phyloP scores from a whole-genome alignment of 108 stramenopile species.

The Pseudonitzschia multiseries region DNA sequence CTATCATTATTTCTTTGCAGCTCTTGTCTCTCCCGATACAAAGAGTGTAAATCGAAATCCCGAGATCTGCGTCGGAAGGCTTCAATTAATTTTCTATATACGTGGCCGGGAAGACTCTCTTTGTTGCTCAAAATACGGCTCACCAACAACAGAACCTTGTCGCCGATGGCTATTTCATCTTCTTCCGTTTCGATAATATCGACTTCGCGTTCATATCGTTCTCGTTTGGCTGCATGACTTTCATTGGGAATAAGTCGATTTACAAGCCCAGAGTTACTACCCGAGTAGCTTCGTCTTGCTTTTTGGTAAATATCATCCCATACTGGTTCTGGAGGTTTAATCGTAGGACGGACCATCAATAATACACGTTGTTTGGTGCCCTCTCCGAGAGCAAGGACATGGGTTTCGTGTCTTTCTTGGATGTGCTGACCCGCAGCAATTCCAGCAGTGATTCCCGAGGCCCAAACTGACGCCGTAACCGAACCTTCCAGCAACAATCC shows the following conservation, averaged over 20 bases:
- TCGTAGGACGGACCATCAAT: constrained; percentile 66
- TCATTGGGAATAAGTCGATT: constrained; percentile 24
- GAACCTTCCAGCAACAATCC: constrained; percentile 66
- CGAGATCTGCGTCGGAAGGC: constrained; percentile 41
- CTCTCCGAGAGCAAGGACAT: constrained; percentile 55
- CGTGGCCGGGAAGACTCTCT: constrained; percentile 76
- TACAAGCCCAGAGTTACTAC: constrained; percentile 1
- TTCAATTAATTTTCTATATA: constrained; percentile 69
- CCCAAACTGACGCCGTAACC: constrained; percentile 60
- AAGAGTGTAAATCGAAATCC: neutral
- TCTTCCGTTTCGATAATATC: constrained; percentile 78
- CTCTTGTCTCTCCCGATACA: neutral
- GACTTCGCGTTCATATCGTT: constrained; percentile 62
- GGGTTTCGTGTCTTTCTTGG: constrained; percentile 48
- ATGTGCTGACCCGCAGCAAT: constrained; percentile 49
- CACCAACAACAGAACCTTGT: constrained; percentile 79
- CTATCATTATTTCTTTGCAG: neutral
- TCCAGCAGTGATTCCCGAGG: constrained; percentile 65
- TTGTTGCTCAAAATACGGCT: constrained; percentile 78
- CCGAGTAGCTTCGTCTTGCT: constrained; percentile 33
- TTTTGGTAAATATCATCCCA: constrained; percentile 64
- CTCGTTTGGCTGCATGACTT: constrained; percentile 38
- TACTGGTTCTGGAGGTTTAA: constrained; percentile 54
- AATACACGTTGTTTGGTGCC: constrained; percentile 50
- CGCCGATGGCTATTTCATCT: constrained; percentile 65